Conservation (phyloP, 345 rosid species). For the Erodium maritimum region DNA sequence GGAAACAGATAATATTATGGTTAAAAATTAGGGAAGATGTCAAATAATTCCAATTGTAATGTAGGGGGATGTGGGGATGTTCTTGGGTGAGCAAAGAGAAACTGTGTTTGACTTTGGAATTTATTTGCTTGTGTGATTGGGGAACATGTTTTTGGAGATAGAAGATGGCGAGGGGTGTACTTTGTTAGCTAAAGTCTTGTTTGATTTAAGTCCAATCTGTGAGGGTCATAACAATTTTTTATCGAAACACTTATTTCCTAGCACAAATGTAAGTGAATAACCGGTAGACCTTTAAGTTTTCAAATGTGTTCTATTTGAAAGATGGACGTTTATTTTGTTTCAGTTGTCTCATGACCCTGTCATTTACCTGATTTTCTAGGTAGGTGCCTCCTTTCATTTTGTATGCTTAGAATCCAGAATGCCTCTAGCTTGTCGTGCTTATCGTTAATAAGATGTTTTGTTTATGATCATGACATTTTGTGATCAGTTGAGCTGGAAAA, state of each 20-base stretch:
- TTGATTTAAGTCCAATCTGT: neutral
- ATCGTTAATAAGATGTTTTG: neutral
- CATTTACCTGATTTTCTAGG: neutral
- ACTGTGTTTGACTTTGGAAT: no score
- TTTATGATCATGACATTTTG: conserved; percentile 2
- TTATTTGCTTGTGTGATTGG: no score
- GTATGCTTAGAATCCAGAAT: neutral
- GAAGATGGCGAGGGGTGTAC: neutral
- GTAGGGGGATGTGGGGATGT: neutral
- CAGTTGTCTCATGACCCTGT: no score
- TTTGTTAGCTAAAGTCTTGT: neutral
- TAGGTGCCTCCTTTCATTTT: neutral
- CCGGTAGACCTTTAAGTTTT: no score
- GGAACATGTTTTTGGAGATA: neutral
- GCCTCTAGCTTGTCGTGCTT: neutral
- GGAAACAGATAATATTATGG: neutral
- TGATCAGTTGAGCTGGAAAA: conserved; percentile 59
- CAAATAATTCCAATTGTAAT: no score
- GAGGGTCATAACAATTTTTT: no score
- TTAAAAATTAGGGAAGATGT: neutral
- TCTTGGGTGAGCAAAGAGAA: no score
- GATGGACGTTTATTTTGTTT: no score
- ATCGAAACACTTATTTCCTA: no score
- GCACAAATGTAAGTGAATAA: neutral
- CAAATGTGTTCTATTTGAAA: no score